Conservation (phyloP, 192 early-diverging fungal genomes). For the Phycomyces blakesleeanus region DNA sequence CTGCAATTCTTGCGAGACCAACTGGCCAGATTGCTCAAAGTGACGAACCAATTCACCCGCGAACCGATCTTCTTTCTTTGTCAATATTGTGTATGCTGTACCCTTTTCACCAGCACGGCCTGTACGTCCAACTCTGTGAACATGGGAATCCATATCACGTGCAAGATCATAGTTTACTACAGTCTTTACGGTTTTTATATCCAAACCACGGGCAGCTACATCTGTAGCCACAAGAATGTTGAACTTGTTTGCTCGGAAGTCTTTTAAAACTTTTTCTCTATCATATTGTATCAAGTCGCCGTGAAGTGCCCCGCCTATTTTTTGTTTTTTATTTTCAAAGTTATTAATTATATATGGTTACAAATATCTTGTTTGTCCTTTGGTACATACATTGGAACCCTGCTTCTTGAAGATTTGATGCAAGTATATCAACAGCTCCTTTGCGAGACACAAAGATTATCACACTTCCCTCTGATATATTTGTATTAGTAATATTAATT, state of each 20-base stretch:
- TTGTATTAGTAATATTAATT: neutral
- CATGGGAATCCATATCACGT: slow-evolving; percentile 79
- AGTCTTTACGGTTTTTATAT: slow-evolving; percentile 69
- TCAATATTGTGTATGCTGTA: slow-evolving; percentile 59
- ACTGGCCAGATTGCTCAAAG: slow-evolving; percentile 51
- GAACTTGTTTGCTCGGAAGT: slow-evolving; percentile 60
- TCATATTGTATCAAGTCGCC: slow-evolving; percentile 76
- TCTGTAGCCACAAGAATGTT: slow-evolving; percentile 64
- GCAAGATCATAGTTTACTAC: slow-evolving; percentile 83
- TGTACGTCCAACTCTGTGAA: slow-evolving; percentile 73
- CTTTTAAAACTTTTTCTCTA: slow-evolving; percentile 66
- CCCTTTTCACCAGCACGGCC: slow-evolving; percentile 71
- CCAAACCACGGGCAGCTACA: slow-evolving; percentile 75
- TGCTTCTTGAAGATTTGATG: slow-evolving; percentile 53
- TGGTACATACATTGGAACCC: slow-evolving; percentile 57
- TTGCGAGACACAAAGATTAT: slow-evolving; percentile 76
- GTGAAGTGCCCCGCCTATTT: slow-evolving; percentile 50
- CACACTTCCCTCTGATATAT: slow-evolving; percentile 55
- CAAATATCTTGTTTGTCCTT: too few species aligned
- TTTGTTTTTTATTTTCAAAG: neutral
- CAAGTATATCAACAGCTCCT: slow-evolving; percentile 66
- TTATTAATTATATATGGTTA: neutral
- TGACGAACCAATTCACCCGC: slow-evolving; percentile 61
- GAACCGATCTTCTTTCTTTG: slow-evolving; percentile 59
- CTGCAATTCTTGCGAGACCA: slow-evolving; percentile 44